These are phyloP conservation scores for Camellia oleifera DNA, from an alignment of 179 eudicot species.

Conservation along the genomic window DNA sequence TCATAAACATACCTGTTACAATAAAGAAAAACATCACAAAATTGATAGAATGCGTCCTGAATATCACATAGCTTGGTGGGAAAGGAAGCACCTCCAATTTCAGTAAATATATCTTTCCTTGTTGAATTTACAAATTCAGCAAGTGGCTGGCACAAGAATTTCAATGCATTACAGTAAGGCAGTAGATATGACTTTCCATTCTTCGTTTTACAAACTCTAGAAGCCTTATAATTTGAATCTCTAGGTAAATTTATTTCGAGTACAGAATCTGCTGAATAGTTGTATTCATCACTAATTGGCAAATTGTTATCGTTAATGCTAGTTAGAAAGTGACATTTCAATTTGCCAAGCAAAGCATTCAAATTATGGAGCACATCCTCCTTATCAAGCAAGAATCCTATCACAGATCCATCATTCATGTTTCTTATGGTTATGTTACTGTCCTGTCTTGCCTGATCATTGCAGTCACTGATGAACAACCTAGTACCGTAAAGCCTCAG, in stretches of 20 bases:
- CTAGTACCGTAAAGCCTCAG: slow-evolving; percentile 62
- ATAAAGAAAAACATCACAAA: slow-evolving; percentile 34
- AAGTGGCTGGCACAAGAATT: slow-evolving; percentile 71
- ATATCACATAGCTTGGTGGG: slow-evolving; percentile 33
- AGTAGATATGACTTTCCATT: slow-evolving; percentile 27
- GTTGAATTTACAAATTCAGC: slow-evolving; percentile 61
- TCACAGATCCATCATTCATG: slow-evolving; percentile 21
- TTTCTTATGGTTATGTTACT: slow-evolving; percentile 20
- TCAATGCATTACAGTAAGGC: slow-evolving; percentile 56
- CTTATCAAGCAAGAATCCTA: slow-evolving; percentile 31
- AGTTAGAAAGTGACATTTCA: slow-evolving; percentile 24
- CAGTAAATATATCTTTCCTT: slow-evolving; percentile 48
- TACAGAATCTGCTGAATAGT: slow-evolving; percentile 9
- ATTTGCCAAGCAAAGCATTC: slow-evolving; percentile 29
- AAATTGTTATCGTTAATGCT: slow-evolving; percentile 15
- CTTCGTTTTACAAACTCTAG: slow-evolving; percentile 21
- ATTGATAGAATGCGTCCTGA: slow-evolving; percentile 50
- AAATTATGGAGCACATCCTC: slow-evolving; percentile 38
- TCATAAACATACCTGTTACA: slow-evolving; percentile 48
- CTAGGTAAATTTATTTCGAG: background rate
- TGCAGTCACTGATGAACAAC: slow-evolving; percentile 40
- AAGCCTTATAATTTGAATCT: slow-evolving; percentile 13
- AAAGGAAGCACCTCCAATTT: slow-evolving; percentile 31
- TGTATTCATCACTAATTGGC: slow-evolving; percentile 16
- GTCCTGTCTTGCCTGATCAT: slow-evolving; percentile 23